Evolutionary conservation across 208 protist genomes (phyloP).

Genomic region (Giardia duodenalis): DNA sequence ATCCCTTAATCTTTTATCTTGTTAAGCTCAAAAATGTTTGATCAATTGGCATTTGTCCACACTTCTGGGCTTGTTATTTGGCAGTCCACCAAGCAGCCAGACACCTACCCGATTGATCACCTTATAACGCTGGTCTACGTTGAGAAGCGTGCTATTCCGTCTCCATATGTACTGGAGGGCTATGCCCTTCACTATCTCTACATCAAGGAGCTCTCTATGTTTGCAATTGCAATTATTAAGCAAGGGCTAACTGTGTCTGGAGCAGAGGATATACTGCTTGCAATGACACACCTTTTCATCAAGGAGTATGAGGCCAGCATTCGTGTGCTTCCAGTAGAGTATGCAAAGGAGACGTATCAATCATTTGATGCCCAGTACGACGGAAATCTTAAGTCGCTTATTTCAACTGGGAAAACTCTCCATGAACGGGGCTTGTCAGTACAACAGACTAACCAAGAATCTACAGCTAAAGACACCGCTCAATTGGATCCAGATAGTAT

Average conservation of each 20-base stretch:
- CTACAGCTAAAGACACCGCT: too few species aligned
- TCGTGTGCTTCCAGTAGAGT: neutral
- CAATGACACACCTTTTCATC: neutral
- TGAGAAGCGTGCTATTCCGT: neutral
- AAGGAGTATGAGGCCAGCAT: constrained; percentile 5
- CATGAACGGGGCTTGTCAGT: too few species aligned
- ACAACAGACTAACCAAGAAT: too few species aligned
- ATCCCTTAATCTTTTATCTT: too few species aligned
- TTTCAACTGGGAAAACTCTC: too few species aligned
- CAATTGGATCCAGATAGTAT: too few species aligned
- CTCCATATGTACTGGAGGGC: neutral
- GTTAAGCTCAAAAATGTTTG: constrained; percentile 9
- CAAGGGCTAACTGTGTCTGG: neutral
- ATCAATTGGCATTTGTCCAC: neutral
- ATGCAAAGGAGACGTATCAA: neutral
- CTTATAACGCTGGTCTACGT: neutral
- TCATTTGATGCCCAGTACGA: neutral
- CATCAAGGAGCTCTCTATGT: neutral
- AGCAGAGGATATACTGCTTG: neutral
- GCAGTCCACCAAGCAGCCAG: neutral
- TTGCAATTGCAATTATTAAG: neutral
- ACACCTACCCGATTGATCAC: neutral
- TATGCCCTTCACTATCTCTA: neutral
- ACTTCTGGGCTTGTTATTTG: neutral
- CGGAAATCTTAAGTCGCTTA: neutral